phyloP scores from a whole-genome alignment of 2,329 filamentous ascomycete species.

The Botrytis byssoidea region DNA sequence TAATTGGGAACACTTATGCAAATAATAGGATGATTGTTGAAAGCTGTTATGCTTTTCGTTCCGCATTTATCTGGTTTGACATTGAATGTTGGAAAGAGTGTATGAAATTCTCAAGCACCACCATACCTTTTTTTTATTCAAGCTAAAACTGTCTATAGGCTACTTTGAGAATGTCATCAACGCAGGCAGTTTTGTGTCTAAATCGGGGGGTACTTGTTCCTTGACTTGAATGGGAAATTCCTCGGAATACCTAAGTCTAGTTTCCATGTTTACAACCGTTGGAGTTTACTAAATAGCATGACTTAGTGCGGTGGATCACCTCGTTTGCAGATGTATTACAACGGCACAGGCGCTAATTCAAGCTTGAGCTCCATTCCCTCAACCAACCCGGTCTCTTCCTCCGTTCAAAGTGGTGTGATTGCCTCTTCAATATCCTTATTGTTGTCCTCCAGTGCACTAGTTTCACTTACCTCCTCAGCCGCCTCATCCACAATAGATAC shows the following conservation, averaged over 20 bases:
- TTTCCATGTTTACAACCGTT: background rate
- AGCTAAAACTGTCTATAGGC: constrained; percentile 21
- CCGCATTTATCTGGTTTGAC: constrained; percentile 36
- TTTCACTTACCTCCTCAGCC: background rate
- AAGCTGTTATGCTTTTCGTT: constrained; percentile 35
- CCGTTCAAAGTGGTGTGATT: background rate
- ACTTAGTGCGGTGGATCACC: constrained; percentile 31
- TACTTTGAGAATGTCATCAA: constrained; percentile 35
- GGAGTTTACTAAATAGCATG: background rate
- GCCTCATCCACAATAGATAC: background rate
- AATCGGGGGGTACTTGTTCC: background rate
- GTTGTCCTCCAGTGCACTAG: background rate
- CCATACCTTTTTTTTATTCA: too few species aligned
- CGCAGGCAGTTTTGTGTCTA: constrained; percentile 25
- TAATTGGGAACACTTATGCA: constrained; percentile 26
- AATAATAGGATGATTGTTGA: constrained; percentile 35
- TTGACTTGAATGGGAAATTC: constrained; percentile 5
- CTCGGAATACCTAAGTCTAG: background rate
- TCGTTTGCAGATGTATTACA: constrained; percentile 28
- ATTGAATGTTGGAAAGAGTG: constrained; percentile 40
- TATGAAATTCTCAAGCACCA: constrained; percentile 4
- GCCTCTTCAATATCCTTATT: background rate
- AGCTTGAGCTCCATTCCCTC: constrained; percentile 16
- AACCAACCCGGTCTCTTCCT: background rate
- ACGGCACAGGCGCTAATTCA: background rate